phyloP scores from a whole-genome alignment of 345 rosid genomes.

The Bruguiera sexangula region DNA sequence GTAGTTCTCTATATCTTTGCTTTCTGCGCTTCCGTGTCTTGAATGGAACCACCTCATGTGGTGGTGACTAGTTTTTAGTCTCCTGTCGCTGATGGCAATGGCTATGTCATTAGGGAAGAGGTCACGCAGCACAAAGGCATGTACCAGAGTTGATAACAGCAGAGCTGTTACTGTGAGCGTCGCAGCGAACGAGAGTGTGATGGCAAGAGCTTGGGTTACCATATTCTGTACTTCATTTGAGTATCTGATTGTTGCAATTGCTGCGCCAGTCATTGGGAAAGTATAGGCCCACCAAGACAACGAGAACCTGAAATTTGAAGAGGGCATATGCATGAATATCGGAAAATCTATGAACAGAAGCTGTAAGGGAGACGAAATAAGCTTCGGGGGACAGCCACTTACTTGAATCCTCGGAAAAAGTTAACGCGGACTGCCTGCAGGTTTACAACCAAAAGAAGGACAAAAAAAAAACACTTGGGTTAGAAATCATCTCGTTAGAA shows the following conservation, averaged over 20 bases:
- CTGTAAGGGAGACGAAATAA: neutral
- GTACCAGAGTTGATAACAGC: conserved; percentile 43
- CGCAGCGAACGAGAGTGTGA: conserved; percentile 41
- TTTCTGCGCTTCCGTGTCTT: conserved; percentile 41
- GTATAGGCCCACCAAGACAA: conserved; percentile 97
- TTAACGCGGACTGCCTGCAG: conserved; percentile 73
- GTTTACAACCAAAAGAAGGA: conserved; percentile 4
- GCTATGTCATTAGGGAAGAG: conserved; percentile 67
- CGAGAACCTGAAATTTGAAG: conserved; percentile 53
- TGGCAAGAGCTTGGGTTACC: conserved; percentile 40
- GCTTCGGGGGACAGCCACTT: conserved; percentile 11
- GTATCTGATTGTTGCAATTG: conserved; percentile 59
- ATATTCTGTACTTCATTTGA: conserved; percentile 47
- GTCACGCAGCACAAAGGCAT: conserved; percentile 34
- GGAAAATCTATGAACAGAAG: neutral
- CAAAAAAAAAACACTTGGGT: neutral
- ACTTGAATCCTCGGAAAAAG: conserved; percentile 83
- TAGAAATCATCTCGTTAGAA: neutral
- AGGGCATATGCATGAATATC: neutral
- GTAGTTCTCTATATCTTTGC: conserved; percentile 46
- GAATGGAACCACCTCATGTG: conserved; percentile 47
- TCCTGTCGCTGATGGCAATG: conserved; percentile 62
- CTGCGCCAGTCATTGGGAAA: conserved; percentile 70
- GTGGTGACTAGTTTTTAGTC: conserved; percentile 33
- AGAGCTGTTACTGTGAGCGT: conserved; percentile 51